A percentile compares a stretch with the other conserved stretches of the same genome.
Conservation (phyloP, 345 rosid genomes). For the Populus nigra region DNA sequence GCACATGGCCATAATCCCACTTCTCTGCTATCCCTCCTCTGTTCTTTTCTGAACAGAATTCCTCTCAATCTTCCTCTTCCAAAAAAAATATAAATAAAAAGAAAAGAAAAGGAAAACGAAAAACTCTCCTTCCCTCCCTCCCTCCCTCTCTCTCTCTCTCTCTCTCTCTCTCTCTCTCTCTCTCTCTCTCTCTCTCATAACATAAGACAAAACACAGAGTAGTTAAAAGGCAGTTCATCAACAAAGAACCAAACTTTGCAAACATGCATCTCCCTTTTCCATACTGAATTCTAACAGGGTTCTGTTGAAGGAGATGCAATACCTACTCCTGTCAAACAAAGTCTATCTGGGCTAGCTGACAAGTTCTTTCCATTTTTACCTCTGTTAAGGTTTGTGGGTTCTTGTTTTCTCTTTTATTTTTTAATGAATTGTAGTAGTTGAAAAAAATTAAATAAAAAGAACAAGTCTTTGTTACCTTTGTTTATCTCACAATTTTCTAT, state of each 20-base stretch:
- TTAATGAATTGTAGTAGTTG: background rate
- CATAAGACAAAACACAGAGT: constrained; percentile 7
- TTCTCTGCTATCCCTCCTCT: background rate
- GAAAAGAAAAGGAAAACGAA: background rate
- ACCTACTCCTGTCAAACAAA: background rate
- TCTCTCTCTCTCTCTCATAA: background rate
- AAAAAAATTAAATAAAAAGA: background rate
- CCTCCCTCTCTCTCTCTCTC: background rate
- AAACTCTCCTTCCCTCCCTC: no score
- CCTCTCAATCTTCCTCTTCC: background rate
- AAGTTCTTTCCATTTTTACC: background rate
- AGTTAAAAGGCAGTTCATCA: constrained; percentile 15
- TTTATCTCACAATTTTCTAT: background rate
- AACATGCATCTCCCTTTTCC: background rate
- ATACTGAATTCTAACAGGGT: background rate
- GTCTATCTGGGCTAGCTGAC: background rate
- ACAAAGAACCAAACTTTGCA: background rate
- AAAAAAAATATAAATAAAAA: background rate
- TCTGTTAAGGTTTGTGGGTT: background rate
- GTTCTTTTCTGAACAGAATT: background rate
- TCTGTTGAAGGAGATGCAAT: background rate
- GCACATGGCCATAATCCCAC: background rate
- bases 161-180: background rate
- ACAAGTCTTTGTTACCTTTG: background rate
- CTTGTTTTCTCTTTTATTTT: background rate